Base-by-base conservation (phyloP, 768 basidiomycete species). In the Leccinum subgranulosum region DNA sequence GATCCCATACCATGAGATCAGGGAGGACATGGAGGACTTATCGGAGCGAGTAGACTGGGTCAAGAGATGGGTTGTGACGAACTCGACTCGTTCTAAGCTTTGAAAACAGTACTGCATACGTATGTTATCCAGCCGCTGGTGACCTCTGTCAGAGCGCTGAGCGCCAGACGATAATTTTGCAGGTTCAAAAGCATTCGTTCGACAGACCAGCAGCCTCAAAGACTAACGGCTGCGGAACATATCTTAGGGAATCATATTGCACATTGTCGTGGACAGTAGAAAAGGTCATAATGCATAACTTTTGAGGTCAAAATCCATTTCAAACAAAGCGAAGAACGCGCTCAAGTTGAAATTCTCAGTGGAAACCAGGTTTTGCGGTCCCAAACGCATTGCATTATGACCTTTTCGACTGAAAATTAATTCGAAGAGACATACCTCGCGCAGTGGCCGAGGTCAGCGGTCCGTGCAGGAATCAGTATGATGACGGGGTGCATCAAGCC, bases 1-100 rank as follows among this genome's bases (percentile, higher is more conserved):
- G 0, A 80, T 86, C 21, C 54, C 67, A 1, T 83, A 79, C 66
- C 61, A 68, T 11, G 77, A 77, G 51, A 72, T 86, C 33, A 82
- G 83, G 34, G 59, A 63, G 12, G 77, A 80, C 17, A 76, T 74
- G 61, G 77, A 73, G 63, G 71, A 70, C 51, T 65, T 84, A 43
- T 25, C 57, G 2, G 67, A 60, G 49, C 62, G 74, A 51, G 66
- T 68, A 33, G 48, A 53, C 6, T 59, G 61, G 63, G 58, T 68
- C 45, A 64, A 66, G 46, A 23, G 43, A 53, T 65, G 60, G 57
- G 27, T 56, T 9, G 43, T 41, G 47, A 57, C 50, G 9, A 51
- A n/a, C 21, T 39, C 46, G 6, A 17, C 41, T 36, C 49, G 7
- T 51, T n/a, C 66, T 12, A 50, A 47, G 19, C 57, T 65, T 23